Conservation (phyloP, 129 eudicot genomes). For the Chrysanthemum makinoi region DNA sequence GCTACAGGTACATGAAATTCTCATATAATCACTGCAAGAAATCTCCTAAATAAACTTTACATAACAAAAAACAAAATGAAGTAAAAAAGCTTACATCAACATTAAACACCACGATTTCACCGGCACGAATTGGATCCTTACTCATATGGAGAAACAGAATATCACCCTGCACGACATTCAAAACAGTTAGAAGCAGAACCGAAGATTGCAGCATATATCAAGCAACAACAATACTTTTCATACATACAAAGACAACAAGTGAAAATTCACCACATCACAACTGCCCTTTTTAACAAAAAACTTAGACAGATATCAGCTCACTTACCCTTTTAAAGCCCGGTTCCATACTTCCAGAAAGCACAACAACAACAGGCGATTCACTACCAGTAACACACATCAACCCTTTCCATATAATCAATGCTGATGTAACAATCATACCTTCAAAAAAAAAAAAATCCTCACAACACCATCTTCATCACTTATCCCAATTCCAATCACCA, state of each 20-base stretch:
- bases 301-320: background rate
- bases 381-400: slow-evolving; percentile 90
- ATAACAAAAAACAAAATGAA: background rate
- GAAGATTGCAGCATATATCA: background rate
- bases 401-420: slow-evolving; percentile 93
- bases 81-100: slow-evolving; percentile 64
- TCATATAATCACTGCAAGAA: slow-evolving; percentile 7
- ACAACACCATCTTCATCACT: too few species aligned
- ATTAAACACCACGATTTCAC: slow-evolving; percentile 93
- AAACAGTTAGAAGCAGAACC: slow-evolving; percentile 15
- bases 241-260: too few species aligned
- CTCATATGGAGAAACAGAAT: slow-evolving; percentile 88
- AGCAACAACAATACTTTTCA: too few species aligned
- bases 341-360: slow-evolving; percentile 99
- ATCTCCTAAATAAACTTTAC: background rate
- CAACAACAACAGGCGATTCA: slow-evolving; percentile 97
- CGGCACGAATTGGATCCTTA: slow-evolving; percentile 94
- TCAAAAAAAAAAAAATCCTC: slow-evolving; percentile 9
- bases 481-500: too few species aligned
- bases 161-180: slow-evolving; percentile 75
- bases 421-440: slow-evolving; percentile 98
- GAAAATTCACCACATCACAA: background rate
- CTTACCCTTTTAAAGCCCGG: slow-evolving; percentile 97
- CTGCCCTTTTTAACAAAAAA: slow-evolving; percentile 17
- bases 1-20: background rate